A percentile compares a stretch with the other conserved stretches of the same genome.
Conservation (phyloP, 768 basidiomycete genomes). For the Rhizopogon salebrosus region DNA sequence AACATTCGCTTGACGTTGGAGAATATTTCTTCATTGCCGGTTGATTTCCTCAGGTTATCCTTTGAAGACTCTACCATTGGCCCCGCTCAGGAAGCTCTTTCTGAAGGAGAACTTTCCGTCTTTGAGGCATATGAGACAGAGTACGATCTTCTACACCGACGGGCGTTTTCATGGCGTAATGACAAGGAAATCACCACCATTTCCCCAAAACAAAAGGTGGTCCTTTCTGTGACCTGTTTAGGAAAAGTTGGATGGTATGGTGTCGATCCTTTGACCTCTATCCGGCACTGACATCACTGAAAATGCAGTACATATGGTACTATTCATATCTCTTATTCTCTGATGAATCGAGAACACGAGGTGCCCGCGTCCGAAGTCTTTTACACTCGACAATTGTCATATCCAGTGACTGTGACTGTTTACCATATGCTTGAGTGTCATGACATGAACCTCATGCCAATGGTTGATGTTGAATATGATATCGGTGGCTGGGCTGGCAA, state of each 20-base stretch:
- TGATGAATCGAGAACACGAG: conserved; percentile 43
- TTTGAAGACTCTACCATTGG: conserved; percentile 90
- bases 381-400: conserved; percentile 81
- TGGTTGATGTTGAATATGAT: conserved; percentile 23
- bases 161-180: conserved; percentile 72
- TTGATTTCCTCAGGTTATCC: conserved; percentile 80
- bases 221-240: conserved; percentile 66
- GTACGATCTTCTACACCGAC: conserved; percentile 67
- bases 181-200: conserved; percentile 44
- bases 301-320: conserved; percentile 65
- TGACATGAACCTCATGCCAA: conserved; percentile 75
- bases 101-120: conserved; percentile 75
- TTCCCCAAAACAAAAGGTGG: conserved; percentile 63
- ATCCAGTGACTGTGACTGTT: conserved; percentile 89
- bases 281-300: conserved; percentile 5
- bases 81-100: conserved; percentile 68
- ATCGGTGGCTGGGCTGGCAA: conserved; percentile 15
- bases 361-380: conserved; percentile 48
- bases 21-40: conserved; percentile 76
- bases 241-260: conserved; percentile 93
- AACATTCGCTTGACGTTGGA: conserved; percentile 83
- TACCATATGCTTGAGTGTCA: conserved; percentile 92
- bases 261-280: background rate
- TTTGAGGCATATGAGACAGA: conserved; percentile 91
- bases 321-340: conserved; percentile 81